Conservation (phyloP, 495 filamentous ascomycete species). For the Neurospora sp. region DNA sequence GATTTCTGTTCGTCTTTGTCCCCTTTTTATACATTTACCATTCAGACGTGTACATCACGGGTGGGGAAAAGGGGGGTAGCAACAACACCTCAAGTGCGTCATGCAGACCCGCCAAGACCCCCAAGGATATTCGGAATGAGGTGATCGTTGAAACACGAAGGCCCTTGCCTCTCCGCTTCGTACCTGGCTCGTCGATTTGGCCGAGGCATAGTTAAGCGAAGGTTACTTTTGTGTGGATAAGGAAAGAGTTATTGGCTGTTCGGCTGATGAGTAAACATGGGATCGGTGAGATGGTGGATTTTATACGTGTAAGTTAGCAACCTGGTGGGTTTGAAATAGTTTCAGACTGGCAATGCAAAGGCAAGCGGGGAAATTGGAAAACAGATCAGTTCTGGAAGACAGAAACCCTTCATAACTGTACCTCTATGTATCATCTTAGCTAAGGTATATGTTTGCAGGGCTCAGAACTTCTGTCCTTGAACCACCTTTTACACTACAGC, state of each 20-base stretch:
- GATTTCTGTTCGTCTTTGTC: neutral
- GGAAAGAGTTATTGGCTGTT: neutral
- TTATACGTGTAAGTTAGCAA: neutral
- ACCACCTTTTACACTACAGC: neutral
- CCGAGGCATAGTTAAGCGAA: neutral
- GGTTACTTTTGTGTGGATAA: neutral
- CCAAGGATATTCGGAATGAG: neutral
- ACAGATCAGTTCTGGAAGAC: neutral
- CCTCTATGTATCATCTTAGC: neutral
- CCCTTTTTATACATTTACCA: neutral
- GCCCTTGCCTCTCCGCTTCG: neutral
- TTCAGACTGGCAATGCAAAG: neutral
- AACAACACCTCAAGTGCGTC: neutral
- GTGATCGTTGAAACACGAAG: neutral
- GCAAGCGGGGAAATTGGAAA: neutral
- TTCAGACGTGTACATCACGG: neutral
- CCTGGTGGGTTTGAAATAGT: neutral
- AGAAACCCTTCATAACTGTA: neutral
- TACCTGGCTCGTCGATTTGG: neutral
- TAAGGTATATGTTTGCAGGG: neutral
- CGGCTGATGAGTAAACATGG: neutral
- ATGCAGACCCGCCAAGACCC: neutral
- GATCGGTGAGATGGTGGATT: neutral
- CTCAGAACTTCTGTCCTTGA: neutral
- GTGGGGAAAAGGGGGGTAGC: neutral